phyloP scores from a whole-genome alignment of 495 filamentous ascomycete genomes.

The Poronia punctata region DNA sequence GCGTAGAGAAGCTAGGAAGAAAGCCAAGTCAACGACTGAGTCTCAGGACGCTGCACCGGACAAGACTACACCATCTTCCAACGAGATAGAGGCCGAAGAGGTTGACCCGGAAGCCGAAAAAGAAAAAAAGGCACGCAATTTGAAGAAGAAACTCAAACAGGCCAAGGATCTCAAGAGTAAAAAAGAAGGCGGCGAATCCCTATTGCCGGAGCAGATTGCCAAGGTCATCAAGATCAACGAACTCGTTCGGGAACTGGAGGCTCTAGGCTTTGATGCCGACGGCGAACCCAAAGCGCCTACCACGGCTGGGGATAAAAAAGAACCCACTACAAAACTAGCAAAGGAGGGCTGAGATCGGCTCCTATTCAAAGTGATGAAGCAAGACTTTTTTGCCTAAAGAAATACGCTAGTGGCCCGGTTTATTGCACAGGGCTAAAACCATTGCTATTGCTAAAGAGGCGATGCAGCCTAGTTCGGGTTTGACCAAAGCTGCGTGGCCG shows the following conservation, averaged over 20 bases:
- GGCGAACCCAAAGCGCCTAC: slow-evolving; percentile 36
- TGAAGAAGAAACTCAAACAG: slow-evolving; percentile 95
- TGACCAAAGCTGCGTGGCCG: too few relatives aligned
- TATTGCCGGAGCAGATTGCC: slow-evolving; percentile 92
- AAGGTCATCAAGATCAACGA: slow-evolving; percentile 97
- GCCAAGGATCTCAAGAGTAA: slow-evolving; percentile 85
- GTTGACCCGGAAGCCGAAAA: slow-evolving; percentile 68
- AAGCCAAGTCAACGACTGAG: slow-evolving; percentile 57
- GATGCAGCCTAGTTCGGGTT: too few relatives aligned
- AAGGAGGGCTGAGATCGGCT: slow-evolving; percentile 5
- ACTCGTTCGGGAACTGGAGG: slow-evolving; percentile 80
- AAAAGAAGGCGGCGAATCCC: slow-evolving; percentile 73
- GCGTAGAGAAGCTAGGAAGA: slow-evolving; percentile 79
- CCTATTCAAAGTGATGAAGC: too few relatives aligned
- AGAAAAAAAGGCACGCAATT: slow-evolving; percentile 84
- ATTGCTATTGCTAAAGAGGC: too few relatives aligned
- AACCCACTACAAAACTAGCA: not conserved
- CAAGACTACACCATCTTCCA: slow-evolving; percentile 18
- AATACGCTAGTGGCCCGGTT: too few relatives aligned
- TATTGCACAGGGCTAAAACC: too few relatives aligned
- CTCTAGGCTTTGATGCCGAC: slow-evolving; percentile 70
- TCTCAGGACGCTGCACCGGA: slow-evolving; percentile 32
- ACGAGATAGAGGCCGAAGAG: slow-evolving; percentile 27
- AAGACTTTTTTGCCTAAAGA: too few relatives aligned
- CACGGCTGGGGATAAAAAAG: not conserved